Base-by-base conservation (phyloP, 139 green algal species). In the Chlamydomonas sphaeroides region DNA sequence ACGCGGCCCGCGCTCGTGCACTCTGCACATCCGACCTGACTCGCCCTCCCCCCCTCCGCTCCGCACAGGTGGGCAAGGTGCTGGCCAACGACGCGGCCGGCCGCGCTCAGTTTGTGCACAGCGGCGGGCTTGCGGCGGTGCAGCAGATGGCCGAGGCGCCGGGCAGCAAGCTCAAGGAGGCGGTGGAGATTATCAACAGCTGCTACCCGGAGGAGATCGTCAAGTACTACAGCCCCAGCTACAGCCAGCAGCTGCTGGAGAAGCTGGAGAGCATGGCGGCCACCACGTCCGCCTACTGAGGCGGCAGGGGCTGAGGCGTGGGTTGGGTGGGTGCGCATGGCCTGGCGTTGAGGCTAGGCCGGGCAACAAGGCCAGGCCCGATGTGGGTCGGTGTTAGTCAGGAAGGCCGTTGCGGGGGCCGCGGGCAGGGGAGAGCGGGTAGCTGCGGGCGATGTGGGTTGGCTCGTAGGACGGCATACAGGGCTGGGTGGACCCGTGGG, bases 161-260 rank as follows among this genome's bases (percentile, higher is more conserved):
- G 1, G 93, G 90, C 57, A 91, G 80, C 73, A 91, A 90, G 67
- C 85, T 98, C 26, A 93, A 90, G 81, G 95, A 97, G 84, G 90
- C 89, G 20, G 92, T 97, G 51, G 92, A 97, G 63, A 88, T 95
- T 72, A 96, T 98, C 91, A 98, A 97, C 91, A 93, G 83, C 83
- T 91, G 80, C 67, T 97, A 95, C 86, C 94, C 93, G 18, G 89
- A 93, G 78, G 89, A 95, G 88, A 94, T 96, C 32, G 93, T 96
- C 45, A 91, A 93, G 67, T 97, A 97, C 91, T 97, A 97, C 90
- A 94, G 89, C 75, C 94, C 94, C 30, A 86, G 68, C 38, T 97
- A 97, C 87, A 90, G 85, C 68, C 84, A 93, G 84, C 87, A 92
- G 88, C 89, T 97, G 82, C 85, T 97, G 59, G 86, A 96, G 84